Evolutionary conservation across 805 yeast species (phyloP), one percentile per base, ranked within the genome.

Genomic region (Wickerhamiella shivajii): DNA sequence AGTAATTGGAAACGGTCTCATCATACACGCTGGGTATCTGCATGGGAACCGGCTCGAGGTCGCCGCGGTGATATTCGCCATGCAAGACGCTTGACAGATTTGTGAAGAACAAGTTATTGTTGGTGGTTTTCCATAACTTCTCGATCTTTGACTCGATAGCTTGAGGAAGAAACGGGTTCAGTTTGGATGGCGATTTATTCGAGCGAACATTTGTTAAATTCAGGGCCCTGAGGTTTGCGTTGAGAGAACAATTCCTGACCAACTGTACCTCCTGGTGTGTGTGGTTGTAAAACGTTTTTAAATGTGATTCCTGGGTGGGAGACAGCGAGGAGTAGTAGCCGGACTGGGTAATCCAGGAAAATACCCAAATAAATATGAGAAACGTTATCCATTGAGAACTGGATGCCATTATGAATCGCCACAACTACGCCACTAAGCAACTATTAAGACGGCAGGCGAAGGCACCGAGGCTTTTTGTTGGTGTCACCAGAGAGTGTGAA

Each of bases 221-320:
- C 17, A 37, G 24, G 3, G 16, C 13, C 3, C 5, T 13, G 14
- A 37, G 31, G 8, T 33, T 16, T 12, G 33, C 15, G 2, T 16
- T 18, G 12, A 25, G 20, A 14, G 14, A 15, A 3, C 29, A 16
- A n/a, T 3, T 7, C 5, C 12, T 20, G 9, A 31, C n/a, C 22
- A 15, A 29, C 24, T 20, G 14, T 4, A 24, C 9, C 20, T 31
- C 34, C 25, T 25, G 20, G 8, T 13, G 11, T 9, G 29, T 9
- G 9, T 14, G 16, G 11, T 31, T 15, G 21, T 13, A 12, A 24
- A 19, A 31, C 11, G 20, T 24, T 2, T 31, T 25, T 66, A 4
- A 57, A 50, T 2, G 64, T 14, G 11, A 61, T 64, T 52, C 77
- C 92, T 7, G 62, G 58, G 44, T 78, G n/a, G n/a, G n/a, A n/a